A percentile compares a stretch with the other conserved stretches of the same genome.
Conservation (phyloP, 352 stramenopile species). For the Thalassiosira sp. region DNA sequence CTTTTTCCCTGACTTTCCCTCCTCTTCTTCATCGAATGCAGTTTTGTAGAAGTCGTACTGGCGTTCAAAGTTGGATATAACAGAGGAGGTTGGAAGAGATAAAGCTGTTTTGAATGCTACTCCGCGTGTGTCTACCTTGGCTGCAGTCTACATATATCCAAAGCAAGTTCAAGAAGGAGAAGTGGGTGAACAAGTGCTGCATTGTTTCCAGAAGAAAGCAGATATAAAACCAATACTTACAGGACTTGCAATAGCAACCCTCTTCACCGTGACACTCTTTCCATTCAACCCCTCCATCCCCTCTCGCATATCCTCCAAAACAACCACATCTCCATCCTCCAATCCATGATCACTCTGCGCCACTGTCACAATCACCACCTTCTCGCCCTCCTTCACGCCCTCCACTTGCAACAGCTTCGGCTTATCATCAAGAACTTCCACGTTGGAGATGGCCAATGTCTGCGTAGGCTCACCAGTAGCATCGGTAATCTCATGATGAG, state of each 20-base stretch:
- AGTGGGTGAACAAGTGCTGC: constrained; percentile 7
- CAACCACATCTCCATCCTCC: constrained; percentile 61
- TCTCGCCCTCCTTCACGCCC: constrained; percentile 49
- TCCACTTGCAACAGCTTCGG: constrained; percentile 51
- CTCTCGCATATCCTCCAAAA: constrained; percentile 62
- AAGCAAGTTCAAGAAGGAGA: not conserved
- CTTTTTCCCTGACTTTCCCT: constrained; percentile 48
- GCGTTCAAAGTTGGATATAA: constrained; percentile 60
- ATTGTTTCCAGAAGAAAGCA: not conserved
- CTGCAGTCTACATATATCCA: constrained; percentile 32
- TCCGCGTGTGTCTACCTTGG: constrained; percentile 60
- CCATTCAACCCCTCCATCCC: constrained; percentile 55
- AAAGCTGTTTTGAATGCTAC: constrained; percentile 63
- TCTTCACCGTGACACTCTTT: constrained; percentile 53
- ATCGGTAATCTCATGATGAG: constrained; percentile 59
- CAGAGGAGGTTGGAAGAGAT: constrained; percentile 45
- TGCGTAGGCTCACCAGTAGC: constrained; percentile 60
- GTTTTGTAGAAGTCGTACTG: constrained; percentile 68
- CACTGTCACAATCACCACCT: constrained; percentile 62
- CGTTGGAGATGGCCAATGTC: constrained; percentile 55
- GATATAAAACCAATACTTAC: constrained; percentile 26
- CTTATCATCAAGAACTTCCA: constrained; percentile 56
- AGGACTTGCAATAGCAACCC: constrained; percentile 59
- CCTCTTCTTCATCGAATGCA: constrained; percentile 48
- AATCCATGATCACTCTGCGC: constrained; percentile 66